A percentile compares a stretch with the other conserved stretches of the same genome.
These are phyloP conservation scores for Ceratocystis albifundus DNA, from an alignment of 2,329 filamentous ascomycete species.

Conservation along the genomic window DNA sequence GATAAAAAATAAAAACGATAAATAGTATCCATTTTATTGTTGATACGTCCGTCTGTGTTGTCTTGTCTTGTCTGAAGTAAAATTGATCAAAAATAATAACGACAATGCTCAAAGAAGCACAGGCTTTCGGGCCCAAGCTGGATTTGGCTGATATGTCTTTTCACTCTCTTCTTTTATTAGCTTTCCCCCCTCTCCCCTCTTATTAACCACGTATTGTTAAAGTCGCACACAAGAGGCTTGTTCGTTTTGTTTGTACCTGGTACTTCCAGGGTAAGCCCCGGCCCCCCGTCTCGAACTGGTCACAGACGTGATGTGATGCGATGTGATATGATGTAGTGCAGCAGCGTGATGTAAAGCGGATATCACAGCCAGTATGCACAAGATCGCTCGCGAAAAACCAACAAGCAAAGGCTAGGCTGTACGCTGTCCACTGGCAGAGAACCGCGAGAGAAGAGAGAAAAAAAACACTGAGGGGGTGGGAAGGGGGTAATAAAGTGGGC, in stretches of 20 bases:
- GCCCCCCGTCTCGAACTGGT: neutral
- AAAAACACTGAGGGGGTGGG: no score
- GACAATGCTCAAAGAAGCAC: neutral
- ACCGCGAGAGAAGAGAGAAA: no score
- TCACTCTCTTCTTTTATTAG: neutral
- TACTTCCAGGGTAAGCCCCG: neutral
- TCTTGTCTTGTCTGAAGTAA: no score
- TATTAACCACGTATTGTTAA: neutral
- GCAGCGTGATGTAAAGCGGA: neutral
- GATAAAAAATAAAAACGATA: no score
- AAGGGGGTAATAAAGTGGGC: no score
- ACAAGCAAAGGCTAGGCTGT: neutral
- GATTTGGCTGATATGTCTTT: neutral
- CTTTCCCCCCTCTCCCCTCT: neutral
- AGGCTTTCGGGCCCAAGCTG: neutral
- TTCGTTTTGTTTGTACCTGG: neutral
- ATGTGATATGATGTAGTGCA: no score
- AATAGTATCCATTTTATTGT: neutral
- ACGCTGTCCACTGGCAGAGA: no score
- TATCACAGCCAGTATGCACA: neutral
- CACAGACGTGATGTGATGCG: slow-evolving; percentile 5
- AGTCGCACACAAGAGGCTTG: slow-evolving; percentile 1
- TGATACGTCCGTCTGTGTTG: neutral
- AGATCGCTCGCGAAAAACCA: neutral
- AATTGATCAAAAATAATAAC: neutral